Conservation (phyloP, 2,329 filamentous ascomycete genomes). For the Macroventuria anomochaeta region DNA sequence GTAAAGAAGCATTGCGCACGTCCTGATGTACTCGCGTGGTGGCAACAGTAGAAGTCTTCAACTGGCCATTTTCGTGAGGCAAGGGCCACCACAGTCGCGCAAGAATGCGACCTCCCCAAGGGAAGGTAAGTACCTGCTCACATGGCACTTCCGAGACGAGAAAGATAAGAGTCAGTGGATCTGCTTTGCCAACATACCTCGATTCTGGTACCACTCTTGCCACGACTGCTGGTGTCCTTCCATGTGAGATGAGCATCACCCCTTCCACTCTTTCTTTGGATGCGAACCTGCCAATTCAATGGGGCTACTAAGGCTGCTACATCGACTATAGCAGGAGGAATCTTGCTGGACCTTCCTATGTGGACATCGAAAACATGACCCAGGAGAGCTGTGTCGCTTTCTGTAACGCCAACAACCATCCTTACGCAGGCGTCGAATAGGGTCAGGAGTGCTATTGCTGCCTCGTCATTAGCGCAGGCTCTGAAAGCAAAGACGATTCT, state of each 20-base stretch:
- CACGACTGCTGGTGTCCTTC: no score
- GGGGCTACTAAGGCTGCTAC: slow-evolving; percentile 11
- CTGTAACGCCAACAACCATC: slow-evolving; percentile 12
- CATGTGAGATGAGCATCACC: slow-evolving; percentile 1
- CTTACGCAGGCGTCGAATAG: slow-evolving; percentile 27
- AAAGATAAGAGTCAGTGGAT: background rate
- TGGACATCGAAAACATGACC: slow-evolving; percentile 13
- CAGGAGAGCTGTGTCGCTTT: slow-evolving; percentile 21
- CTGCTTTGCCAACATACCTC: background rate
- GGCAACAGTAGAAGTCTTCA: background rate
- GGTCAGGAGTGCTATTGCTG: slow-evolving; percentile 30
- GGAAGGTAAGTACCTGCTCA: background rate
- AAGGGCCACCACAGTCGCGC: slow-evolving; percentile 9
- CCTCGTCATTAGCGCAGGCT: slow-evolving; percentile 27
- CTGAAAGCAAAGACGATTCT: slow-evolving; percentile 44
- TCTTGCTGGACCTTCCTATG: background rate
- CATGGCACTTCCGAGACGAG: background rate
- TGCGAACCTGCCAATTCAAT: background rate
- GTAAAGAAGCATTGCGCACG: background rate
- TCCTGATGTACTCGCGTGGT: background rate
- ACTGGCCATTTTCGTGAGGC: slow-evolving; percentile 12
- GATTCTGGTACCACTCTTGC: no score
- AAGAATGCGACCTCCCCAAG: slow-evolving; percentile 15
- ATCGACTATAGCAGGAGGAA: slow-evolving; percentile 8
- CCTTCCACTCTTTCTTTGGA: background rate